phyloP scores from a whole-genome alignment of 1,139 yeast genomes.

The Arxiozyma slooffiae region DNA sequence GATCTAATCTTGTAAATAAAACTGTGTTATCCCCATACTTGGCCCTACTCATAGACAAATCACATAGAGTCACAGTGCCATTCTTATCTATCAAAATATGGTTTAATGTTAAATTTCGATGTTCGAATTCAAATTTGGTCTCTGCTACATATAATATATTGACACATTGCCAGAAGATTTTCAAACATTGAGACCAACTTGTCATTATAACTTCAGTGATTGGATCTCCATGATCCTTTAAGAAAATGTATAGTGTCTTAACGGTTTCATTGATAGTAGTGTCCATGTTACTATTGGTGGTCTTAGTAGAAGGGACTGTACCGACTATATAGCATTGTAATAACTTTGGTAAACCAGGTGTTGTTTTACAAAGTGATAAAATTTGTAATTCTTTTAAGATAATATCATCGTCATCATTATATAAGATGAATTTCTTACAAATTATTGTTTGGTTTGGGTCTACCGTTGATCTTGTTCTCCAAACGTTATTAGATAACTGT shows the following conservation, averaged over 20 bases:
- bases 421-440: slow-evolving; percentile 17
- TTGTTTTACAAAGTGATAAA: slow-evolving; percentile 18
- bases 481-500: slow-evolving; percentile 15
- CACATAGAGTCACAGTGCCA: slow-evolving; percentile 43
- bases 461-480: slow-evolving; percentile 11
- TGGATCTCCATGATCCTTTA: slow-evolving; percentile 27
- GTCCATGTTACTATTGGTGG: too few species aligned
- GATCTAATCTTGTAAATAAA: slow-evolving; percentile 37
- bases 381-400: slow-evolving; percentile 24
- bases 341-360: slow-evolving; percentile 25
- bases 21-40: slow-evolving; percentile 24
- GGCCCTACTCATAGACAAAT: slow-evolving; percentile 46
- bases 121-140: slow-evolving; percentile 46
- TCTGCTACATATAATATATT: slow-evolving; percentile 44
- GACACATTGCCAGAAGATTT: slow-evolving; percentile 45
- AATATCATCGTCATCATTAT: slow-evolving; percentile 17
- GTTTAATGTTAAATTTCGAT: slow-evolving; percentile 59
- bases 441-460: slow-evolving; percentile 12
- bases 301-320: neutral
- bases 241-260: slow-evolving; percentile 16
- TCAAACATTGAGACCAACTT: slow-evolving; percentile 45
- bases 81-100: slow-evolving; percentile 38
- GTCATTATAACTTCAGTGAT: slow-evolving; percentile 25
- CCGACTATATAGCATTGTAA: slow-evolving; percentile 18
- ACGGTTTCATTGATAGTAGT: slow-evolving; percentile 7